Evolutionary conservation across 352 stramenopile species (phyloP).

Genomic region (Phytophthora crassamura): DNA sequence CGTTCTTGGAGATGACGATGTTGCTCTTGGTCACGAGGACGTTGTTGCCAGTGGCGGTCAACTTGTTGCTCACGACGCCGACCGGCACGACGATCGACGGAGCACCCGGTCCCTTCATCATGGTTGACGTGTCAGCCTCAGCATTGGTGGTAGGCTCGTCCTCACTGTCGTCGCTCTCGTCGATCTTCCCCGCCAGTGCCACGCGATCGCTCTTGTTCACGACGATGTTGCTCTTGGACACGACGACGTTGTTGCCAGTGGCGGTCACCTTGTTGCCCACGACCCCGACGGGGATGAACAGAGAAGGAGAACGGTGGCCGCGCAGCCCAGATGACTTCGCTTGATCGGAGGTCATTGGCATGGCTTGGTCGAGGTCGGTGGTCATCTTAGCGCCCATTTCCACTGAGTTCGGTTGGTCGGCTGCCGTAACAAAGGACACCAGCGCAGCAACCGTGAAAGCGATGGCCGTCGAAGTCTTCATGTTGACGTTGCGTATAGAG

Average conservation of each 20-base stretch:
- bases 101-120: too few relatives aligned
- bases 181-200: slow-evolving; percentile 18
- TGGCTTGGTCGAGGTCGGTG: slow-evolving; percentile 4
- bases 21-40: slow-evolving; percentile 23
- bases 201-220: slow-evolving; percentile 10
- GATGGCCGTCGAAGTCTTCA: slow-evolving; percentile 9
- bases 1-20: slow-evolving; percentile 16
- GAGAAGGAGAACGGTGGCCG: background rate
- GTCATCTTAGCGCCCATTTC: slow-evolving; percentile 5
- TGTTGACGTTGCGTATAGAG: slow-evolving; percentile 11
- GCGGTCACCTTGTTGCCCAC: background rate
- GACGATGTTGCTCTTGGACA: background rate
- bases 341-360: background rate
- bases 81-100: background rate
- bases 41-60: slow-evolving; percentile 27
- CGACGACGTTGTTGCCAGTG: background rate
- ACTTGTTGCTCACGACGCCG: slow-evolving; percentile 11
- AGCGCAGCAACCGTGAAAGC: slow-evolving; percentile 8
- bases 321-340: background rate
- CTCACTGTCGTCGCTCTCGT: too few relatives aligned
- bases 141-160: too few relatives aligned
- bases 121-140: too few relatives aligned
- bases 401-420: slow-evolving; percentile 1
- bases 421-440: slow-evolving; percentile 16
- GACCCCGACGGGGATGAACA: background rate